These are phyloP conservation scores for Taphrina confusa DNA, from an alignment of 1,139 yeast genomes.

Conservation along the genomic window DNA sequence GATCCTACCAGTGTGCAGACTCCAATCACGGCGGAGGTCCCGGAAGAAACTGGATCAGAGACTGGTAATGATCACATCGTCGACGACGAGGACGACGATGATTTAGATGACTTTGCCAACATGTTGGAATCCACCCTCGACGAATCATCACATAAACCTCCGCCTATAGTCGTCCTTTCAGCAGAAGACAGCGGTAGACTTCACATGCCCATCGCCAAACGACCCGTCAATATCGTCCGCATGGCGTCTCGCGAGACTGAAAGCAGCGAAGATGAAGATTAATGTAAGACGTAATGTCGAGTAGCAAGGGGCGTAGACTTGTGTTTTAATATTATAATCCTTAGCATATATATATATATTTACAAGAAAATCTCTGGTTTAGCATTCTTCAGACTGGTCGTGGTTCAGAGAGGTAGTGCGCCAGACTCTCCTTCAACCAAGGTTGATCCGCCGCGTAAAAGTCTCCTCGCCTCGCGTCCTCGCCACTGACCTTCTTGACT, in stretches of 20 bases:
- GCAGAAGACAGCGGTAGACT: neutral
- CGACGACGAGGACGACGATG: constrained; percentile 28
- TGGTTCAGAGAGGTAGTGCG: constrained; percentile 38
- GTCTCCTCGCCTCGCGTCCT: constrained; percentile 63
- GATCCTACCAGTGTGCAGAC: neutral
- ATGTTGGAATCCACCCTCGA: constrained; percentile 31
- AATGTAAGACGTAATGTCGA: neutral
- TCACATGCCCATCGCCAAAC: neutral
- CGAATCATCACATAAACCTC: constrained; percentile 7
- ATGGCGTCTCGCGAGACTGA: constrained; percentile 7
- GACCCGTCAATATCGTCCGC: neutral
- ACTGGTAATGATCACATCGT: neutral
- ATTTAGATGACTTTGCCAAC: constrained; percentile 28
- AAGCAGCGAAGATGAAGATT: constrained; percentile 33
- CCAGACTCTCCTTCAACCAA: constrained; percentile 42
- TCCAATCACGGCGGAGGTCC: neutral
- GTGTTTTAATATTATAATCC: neutral
- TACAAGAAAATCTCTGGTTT: neutral
- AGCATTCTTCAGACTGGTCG: constrained; percentile 4
- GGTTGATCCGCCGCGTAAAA: constrained; percentile 38
- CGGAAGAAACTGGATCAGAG: neutral
- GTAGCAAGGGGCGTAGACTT: neutral
- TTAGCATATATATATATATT: neutral
- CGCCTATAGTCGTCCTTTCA: neutral
- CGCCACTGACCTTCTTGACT: constrained; percentile 72